Evolutionary conservation across 345 rosid species (phyloP), one percentile per base, ranked within the genome.

Genomic region (Eutrema yunnanense): DNA sequence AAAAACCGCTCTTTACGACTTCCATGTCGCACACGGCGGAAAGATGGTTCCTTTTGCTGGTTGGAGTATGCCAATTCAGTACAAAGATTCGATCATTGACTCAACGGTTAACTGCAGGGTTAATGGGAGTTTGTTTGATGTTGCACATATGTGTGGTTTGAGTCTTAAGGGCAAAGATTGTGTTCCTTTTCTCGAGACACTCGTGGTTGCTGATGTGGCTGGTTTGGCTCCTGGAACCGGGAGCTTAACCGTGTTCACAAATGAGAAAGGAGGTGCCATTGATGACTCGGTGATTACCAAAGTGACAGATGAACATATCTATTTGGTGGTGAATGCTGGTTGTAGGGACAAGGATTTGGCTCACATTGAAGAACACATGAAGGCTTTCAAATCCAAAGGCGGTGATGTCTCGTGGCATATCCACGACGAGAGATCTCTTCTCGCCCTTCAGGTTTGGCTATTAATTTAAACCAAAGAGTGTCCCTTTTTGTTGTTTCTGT

Each of bases 11-110:
- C 96, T 95, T 61, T 85, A 90, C 59, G 97, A 92, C 75, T 95
- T 88, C 77, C 98, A 95, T 34, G 84, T 92, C 12, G 78, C 86
- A 9, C 47, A 90, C 75, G 98, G 96, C 5, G 97, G 85, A 67
- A 96, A 96, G 84, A 96, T 92, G 99, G 99, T 90, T 53, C 99
- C 98, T 16, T 96, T 96, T 68, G 99, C 99, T 54, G 98, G 98
- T 61, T 96, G 98, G 98, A 84, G 97, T 84, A 96, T 96, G 99
- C 99, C 99, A 7, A 88, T 96, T 73, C 98, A 92, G 76, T 96
- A 92, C 86, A 96, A 90, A 80, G 99, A 90, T 65, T 96, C 98
- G 0, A 92, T 95, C 80, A 95, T 95, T 82, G 99, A 95, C 80
- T 95, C 99, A 2, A 87, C 99, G 2, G 82, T 90, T 59, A 95